These are phyloP conservation scores for Phyllosticta paracitricarpa DNA, from an alignment of 2,329 filamentous ascomycete genomes.

Conservation along the genomic window DNA sequence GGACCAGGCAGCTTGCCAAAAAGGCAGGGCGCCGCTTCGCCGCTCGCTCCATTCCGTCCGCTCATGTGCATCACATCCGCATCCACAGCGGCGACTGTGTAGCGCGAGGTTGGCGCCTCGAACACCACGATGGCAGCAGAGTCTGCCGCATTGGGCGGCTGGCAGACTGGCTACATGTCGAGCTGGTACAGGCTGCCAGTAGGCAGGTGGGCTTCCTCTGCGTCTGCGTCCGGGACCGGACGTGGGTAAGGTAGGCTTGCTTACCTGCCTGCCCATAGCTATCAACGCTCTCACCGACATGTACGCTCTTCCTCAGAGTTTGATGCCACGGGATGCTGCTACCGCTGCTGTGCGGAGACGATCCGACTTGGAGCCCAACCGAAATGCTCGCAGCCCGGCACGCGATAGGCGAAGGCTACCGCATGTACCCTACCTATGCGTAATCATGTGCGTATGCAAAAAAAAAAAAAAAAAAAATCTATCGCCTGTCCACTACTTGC, in stretches of 20 bases:
- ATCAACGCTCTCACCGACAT: neutral
- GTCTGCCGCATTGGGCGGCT: neutral
- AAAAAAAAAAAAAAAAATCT: neutral
- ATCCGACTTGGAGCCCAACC: neutral
- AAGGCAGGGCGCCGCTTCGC: neutral
- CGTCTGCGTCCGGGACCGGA: neutral
- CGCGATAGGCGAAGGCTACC: neutral
- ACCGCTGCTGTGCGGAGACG: neutral
- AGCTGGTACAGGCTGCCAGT: neutral
- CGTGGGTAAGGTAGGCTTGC: neutral
- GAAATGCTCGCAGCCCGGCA: neutral
- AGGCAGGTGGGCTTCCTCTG: neutral
- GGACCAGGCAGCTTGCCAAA: neutral
- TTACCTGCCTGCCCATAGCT: neutral
- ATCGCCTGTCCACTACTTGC: neutral
- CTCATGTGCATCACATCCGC: neutral
- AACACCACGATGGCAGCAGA: neutral
- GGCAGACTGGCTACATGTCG: neutral
- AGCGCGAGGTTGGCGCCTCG: neutral
- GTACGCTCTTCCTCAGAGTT: neutral
- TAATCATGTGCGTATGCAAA: neutral
- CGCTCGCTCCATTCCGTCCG: neutral
- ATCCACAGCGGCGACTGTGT: neutral
- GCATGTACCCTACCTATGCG: neutral
- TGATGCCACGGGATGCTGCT: neutral